A percentile compares a stretch with the other conserved stretches of the same genome.
These are phyloP conservation scores for Tetrapisispora nanseiensis DNA, from an alignment of 805 yeast genomes.

Conservation along the genomic window DNA sequence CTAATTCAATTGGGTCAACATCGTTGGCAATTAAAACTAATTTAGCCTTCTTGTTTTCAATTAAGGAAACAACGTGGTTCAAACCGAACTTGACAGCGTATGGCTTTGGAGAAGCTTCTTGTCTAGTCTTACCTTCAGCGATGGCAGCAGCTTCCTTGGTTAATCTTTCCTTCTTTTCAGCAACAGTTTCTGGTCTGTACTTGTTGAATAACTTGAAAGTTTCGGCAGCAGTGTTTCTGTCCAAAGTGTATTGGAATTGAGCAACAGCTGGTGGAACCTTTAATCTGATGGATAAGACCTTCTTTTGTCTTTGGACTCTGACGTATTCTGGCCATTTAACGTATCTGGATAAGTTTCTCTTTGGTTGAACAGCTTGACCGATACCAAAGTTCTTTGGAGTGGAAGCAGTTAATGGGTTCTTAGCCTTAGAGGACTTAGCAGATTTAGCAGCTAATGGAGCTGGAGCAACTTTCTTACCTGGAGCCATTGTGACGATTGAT, in stretches of 20 bases:
- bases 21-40: constrained; percentile 96
- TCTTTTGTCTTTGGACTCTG: constrained; percentile 97
- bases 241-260: constrained; percentile 91
- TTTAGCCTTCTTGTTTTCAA: constrained; percentile 98
- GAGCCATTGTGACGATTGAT: constrained; percentile 29
- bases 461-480: constrained; percentile 88
- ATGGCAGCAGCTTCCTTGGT: constrained; percentile 98
- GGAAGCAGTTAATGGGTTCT: constrained; percentile 84
- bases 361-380: constrained; percentile 93
- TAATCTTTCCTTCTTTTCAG: constrained; percentile 98
- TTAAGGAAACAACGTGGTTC: constrained; percentile 94
- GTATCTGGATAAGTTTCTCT: constrained; percentile 91
- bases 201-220: constrained; percentile 96
- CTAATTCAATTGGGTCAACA: constrained; percentile 98
- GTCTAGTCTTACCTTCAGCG: constrained; percentile 95
- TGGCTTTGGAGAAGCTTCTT: constrained; percentile 95
- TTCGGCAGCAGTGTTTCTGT: constrained; percentile 98
- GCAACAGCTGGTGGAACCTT: constrained; percentile 99
- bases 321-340: constrained; percentile 99
- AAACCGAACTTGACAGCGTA: constrained; percentile 95
- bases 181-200: constrained; percentile 96
- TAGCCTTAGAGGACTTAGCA: constrained; percentile 45
- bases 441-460: constrained; percentile 85
- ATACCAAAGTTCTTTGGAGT: constrained; percentile 92
- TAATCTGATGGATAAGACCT: constrained; percentile 87